phyloP scores from a whole-genome alignment of 176 grass and related monocot genomes.

The Triticum aestivum region DNA sequence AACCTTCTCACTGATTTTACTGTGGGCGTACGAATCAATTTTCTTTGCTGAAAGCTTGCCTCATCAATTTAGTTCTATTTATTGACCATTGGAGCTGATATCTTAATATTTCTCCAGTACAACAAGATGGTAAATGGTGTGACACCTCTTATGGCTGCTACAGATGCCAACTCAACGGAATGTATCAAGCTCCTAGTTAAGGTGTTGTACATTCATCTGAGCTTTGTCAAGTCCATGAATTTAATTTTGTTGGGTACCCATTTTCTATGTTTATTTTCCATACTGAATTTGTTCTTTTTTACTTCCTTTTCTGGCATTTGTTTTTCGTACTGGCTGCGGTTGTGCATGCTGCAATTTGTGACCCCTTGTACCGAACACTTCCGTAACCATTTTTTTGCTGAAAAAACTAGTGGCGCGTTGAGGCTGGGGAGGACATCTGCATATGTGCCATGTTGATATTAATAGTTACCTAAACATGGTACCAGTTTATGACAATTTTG shows the following conservation, averaged over 20 bases:
- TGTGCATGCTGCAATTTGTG: neutral
- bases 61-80: neutral
- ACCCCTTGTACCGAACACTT: neutral
- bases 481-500: neutral
- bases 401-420: neutral
- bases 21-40: neutral
- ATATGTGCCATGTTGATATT: neutral
- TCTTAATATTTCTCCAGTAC: slow-evolving; percentile 11
- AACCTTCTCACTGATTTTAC: neutral
- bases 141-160: slow-evolving; percentile 27
- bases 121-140: slow-evolving; percentile 29
- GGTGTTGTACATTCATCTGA: slow-evolving; percentile 16
- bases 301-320: neutral
- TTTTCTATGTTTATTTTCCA: neutral
- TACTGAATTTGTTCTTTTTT: neutral
- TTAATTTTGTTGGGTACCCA: neutral
- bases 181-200: slow-evolving; percentile 27
- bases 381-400: neutral
- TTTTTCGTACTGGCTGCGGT: neutral
- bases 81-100: slow-evolving; percentile 15
- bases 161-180: neutral
- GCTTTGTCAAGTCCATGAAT: neutral
- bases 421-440: neutral
- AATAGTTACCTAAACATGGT: neutral
- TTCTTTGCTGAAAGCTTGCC: neutral